Evolutionary conservation across 768 basidiomycete species (phyloP).

Genomic region (Saitozyma sp.): DNA sequence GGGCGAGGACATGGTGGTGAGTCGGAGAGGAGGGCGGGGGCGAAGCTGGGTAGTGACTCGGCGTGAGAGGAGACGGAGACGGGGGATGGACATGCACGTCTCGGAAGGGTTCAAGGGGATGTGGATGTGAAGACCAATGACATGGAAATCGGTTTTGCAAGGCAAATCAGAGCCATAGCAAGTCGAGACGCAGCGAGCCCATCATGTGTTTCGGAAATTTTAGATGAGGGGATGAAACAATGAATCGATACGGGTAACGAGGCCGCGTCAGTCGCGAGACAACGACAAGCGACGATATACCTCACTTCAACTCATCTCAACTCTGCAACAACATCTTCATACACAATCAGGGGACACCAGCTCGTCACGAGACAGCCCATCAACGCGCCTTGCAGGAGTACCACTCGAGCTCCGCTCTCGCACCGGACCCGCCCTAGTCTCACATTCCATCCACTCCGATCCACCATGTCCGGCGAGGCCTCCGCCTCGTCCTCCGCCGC

Average conservation of each 20-base stretch:
- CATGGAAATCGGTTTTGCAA: too few species aligned
- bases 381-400: not conserved
- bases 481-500: conserved; percentile 29
- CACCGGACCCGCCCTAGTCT: too few species aligned
- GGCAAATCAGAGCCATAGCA: too few species aligned
- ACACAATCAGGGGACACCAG: not conserved
- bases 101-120: too few species aligned
- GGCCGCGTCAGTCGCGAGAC: conserved; percentile 22
- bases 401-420: too few species aligned
- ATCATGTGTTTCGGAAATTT: conserved; percentile 11
- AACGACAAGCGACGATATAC: too few species aligned
- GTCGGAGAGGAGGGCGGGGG: not conserved
- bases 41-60: too few species aligned
- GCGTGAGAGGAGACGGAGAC: too few species aligned
- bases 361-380: not conserved
- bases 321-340: not conserved
- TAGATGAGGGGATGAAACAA: conserved; percentile 14
- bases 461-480: conserved; percentile 31
- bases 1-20: conserved; percentile 23
- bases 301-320: too few species aligned
- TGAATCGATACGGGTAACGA: not conserved
- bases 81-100: too few species aligned
- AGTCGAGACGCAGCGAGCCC: too few species aligned
- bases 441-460: not conserved
- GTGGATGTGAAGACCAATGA: too few species aligned